Evolutionary conservation across 768 basidiomycete genomes (phyloP).

Genomic region (Collybiopsis confluens): DNA sequence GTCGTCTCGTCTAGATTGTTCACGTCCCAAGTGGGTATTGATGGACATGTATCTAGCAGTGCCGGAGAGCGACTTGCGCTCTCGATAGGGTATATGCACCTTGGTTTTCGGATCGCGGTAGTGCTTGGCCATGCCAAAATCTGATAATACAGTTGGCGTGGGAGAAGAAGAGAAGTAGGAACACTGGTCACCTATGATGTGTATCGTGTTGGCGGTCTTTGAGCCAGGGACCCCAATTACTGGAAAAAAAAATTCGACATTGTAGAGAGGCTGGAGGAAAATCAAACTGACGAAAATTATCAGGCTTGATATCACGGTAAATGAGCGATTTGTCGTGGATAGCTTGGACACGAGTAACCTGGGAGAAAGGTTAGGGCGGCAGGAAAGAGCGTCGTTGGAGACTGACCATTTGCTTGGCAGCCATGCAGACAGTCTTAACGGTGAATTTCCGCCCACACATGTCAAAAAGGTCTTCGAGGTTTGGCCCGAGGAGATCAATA

Average conservation of each 20-base stretch:
- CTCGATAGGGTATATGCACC: slow-evolving; percentile 98
- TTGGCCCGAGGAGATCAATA: slow-evolving; percentile 95
- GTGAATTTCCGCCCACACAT: slow-evolving; percentile 98
- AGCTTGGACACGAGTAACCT: slow-evolving; percentile 95
- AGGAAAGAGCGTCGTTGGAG: slow-evolving; percentile 6
- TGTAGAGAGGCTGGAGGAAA: no score
- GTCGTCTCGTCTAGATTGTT: slow-evolving; percentile 93
- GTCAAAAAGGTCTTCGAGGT: slow-evolving; percentile 96
- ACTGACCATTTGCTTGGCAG: slow-evolving; percentile 96
- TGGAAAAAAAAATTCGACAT: no score
- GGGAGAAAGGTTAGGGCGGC: slow-evolving; percentile 10
- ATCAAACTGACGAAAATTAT: slow-evolving; percentile 65
- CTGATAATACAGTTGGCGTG: slow-evolving; percentile 31
- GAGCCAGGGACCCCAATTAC: slow-evolving; percentile 92
- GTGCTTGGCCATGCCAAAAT: slow-evolving; percentile 99
- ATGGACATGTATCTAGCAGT: slow-evolving; percentile 99
- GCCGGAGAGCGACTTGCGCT: slow-evolving; percentile 93
- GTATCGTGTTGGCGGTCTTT: slow-evolving; percentile 83
- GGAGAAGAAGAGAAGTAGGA: neutral
- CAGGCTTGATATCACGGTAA: slow-evolving; percentile 98
- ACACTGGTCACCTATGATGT: slow-evolving; percentile 66
- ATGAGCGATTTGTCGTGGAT: slow-evolving; percentile 99
- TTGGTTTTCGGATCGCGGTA: slow-evolving; percentile 98
- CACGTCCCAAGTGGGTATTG: slow-evolving; percentile 96
- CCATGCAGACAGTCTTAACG: slow-evolving; percentile 98